Evolutionary conservation across 2,329 filamentous ascomycete species (phyloP), one percentile per base, ranked within the genome.

Genomic region (Mycocentrospora acerina): DNA sequence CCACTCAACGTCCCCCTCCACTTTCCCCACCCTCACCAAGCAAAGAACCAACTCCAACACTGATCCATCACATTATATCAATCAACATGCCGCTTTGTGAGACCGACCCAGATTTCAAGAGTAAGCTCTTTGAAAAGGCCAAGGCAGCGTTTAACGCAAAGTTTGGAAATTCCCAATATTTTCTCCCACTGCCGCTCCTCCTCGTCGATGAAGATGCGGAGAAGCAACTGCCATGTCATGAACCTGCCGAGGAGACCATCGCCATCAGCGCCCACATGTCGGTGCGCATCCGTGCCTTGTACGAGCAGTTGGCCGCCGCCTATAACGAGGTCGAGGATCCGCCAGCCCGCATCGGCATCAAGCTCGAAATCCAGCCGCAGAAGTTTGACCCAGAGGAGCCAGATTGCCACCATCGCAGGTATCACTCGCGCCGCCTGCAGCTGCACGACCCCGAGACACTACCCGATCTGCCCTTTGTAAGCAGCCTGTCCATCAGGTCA

Each of bases 141-240:
- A 46, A 48, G 18, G 42, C 42, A 40, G 46, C 42, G 11, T 38
- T 46, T 1, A 35, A 40, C 19, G 35, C 19, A 31, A 48, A 48
- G 19, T 46, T 35, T 13, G 42, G 34, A 12, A 5, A 18, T 32
- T 26, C 19, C 11, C 14, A 46, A 33, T 48, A 48, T 33, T 15
- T 2, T n/a, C 39, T 48, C 24, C 42, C 46, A 16, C 31, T 46
- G 25, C 46, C 46, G 13, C 42, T 40, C 22, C 31, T 46, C 33
- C 36, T 48, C 27, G 30, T 40, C 18, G 27, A 48, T 39, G 19
- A 29, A 35, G 11, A 42, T n/a, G 32, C 40, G 7, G 30, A 45
- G 27, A 29, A 24, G 15, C 13, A 25, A 29, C 25, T 48, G 6
- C 27, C 29, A 12, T 48, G 42, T 35, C 29, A 40, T 37, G 42